Evolutionary conservation across 2,329 filamentous ascomycete species (phyloP), one percentile per base, ranked within the genome.

Genomic region (Claviceps humidiphila): DNA sequence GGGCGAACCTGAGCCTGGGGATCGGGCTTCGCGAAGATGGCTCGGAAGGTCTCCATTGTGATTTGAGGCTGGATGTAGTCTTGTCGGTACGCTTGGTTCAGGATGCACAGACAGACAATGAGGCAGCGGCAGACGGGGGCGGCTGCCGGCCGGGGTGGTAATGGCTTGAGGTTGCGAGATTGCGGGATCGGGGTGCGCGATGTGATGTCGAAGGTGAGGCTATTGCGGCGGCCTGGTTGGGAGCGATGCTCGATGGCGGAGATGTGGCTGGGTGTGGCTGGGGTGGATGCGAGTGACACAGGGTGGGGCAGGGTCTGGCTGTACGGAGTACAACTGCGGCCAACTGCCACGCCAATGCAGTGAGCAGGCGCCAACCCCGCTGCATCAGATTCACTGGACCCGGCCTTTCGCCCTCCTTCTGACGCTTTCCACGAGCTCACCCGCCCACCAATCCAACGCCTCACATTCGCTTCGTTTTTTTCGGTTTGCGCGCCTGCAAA

Each of bases 11-110:
- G 91, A 57, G 85, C 86, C 69, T 94, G 86, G 45, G 93, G 93
- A 65, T 95, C 90, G 40, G 93, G 91, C 70, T 89, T 91, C 69
- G 83, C 89, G 71, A 97, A 91, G 63, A 96, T 82, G 54, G 84
- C 76, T 68, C 82, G 88, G 66, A 97, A 76, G 44, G 86, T 80
- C 74, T 97, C 89, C 93, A 97, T 97, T 63, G 60, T 69, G 45
- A 16, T 7, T 44, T 24, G 42, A 13, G 4, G 42, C 20, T 44
- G 20, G 22, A 22, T 37, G 11, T 11, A 30, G 13, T n/a, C 14
- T 14, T 24, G 37, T 16, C 11, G 7, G 13, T n/a, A 17, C 5
- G 45, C 42, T 14, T 24, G 42, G 3, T 13, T 17, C 42, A 16
- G 41, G 26, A 30, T 30, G 26, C 26, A n/a, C 20, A 16, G 42